A percentile compares a stretch with the other conserved stretches of the same genome.
Evolutionary conservation across 2,329 filamentous ascomycete genomes (phyloP).

Genomic region (Podosphaera fusca): DNA sequence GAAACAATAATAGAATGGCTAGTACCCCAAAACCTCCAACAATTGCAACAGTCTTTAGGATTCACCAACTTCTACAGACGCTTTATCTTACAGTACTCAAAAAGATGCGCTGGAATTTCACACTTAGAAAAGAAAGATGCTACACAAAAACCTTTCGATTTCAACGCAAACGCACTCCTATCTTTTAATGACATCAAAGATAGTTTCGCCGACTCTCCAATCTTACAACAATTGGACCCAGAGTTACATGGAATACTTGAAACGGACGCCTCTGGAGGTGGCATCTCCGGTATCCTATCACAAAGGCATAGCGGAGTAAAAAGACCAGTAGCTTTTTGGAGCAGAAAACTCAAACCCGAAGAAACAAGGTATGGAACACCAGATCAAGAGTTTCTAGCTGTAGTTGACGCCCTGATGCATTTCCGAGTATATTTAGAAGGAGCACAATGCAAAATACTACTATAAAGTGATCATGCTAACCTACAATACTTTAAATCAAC

Average conservation of each 20-base stretch:
- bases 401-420: not conserved
- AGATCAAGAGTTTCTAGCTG: not conserved
- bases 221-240: not conserved
- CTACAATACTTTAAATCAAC: not conserved
- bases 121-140: not conserved
- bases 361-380: not conserved
- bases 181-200: not conserved
- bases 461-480: slow-evolving; percentile 1
- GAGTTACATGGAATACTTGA: not conserved
- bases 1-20: not conserved
- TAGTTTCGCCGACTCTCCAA: not conserved
- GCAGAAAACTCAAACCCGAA: not conserved
- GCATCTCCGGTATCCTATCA: not conserved
- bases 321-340: not conserved
- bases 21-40: not conserved
- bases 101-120: not conserved
- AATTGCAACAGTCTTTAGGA: not conserved
- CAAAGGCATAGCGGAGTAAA: not conserved
- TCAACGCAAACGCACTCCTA: not conserved
- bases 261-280: not conserved
- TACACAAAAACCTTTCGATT: not conserved
- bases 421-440: not conserved
- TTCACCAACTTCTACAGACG: not conserved
- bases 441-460: not conserved
- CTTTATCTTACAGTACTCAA: not conserved